These are phyloP conservation scores for Pseudoscleropodium purum DNA, from an alignment of 225 moss, liverwort and hornwort species.

Conservation along the genomic window DNA sequence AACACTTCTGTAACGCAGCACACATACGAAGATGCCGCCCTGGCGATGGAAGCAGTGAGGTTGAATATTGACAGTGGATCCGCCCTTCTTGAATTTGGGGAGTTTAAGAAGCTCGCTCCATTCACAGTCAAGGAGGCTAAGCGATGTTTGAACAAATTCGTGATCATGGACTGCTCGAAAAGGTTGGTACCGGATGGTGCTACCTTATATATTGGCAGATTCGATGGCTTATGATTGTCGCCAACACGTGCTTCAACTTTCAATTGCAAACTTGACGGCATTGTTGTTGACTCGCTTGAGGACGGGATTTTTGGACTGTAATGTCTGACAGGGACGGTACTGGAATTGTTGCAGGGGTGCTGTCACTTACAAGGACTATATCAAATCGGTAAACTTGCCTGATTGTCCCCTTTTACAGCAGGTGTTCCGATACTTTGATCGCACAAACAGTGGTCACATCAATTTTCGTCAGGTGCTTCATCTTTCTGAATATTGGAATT, in stretches of 20 bases:
- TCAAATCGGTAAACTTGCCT: slow-evolving; percentile 46
- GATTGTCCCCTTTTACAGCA: slow-evolving; percentile 51
- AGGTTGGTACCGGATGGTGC: slow-evolving; percentile 22
- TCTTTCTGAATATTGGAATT: neutral
- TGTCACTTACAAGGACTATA: slow-evolving; percentile 53
- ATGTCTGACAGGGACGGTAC: slow-evolving; percentile 14
- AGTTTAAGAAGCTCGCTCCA: slow-evolving; percentile 64
- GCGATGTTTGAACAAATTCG: slow-evolving; percentile 63
- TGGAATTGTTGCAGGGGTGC: slow-evolving; percentile 43
- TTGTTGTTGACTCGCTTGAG: slow-evolving; percentile 1
- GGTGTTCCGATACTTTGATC: slow-evolving; percentile 69
- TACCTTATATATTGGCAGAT: neutral
- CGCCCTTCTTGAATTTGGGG: slow-evolving; percentile 71
- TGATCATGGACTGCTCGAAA: slow-evolving; percentile 24
- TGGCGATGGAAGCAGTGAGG: slow-evolving; percentile 79
- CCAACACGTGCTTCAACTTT: neutral
- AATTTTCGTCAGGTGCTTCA: slow-evolving; percentile 74
- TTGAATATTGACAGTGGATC: slow-evolving; percentile 47
- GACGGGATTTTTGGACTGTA: slow-evolving; percentile 2
- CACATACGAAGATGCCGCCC: slow-evolving; percentile 75
- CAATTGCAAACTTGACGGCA: neutral
- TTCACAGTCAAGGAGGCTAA: slow-evolving; percentile 72
- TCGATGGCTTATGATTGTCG: neutral
- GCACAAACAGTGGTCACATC: slow-evolving; percentile 39
- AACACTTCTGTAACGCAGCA: slow-evolving; percentile 85